These are phyloP conservation scores for Silybum marianum DNA, from an alignment of 129 eudicot genomes.

Conservation along the genomic window DNA sequence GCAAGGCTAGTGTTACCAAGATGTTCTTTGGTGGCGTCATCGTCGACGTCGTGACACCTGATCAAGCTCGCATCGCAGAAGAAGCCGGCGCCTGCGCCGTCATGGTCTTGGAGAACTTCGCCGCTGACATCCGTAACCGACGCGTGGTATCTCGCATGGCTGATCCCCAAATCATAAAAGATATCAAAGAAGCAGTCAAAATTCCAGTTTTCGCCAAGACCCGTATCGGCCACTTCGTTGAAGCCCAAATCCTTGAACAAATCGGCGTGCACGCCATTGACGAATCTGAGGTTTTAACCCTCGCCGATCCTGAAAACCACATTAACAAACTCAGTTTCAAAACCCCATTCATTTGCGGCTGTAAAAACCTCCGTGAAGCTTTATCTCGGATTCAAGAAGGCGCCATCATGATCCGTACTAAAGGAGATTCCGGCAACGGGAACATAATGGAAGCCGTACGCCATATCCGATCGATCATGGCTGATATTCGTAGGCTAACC, in stretches of 20 bases:
- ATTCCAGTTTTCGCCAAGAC: constrained; percentile 76
- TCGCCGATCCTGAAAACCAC: constrained; percentile 51
- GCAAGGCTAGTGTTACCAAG: constrained; percentile 65
- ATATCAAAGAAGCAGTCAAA: constrained; percentile 62
- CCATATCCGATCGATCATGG: constrained; percentile 54
- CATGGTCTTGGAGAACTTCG: constrained; percentile 67
- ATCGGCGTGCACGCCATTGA: constrained; percentile 61
- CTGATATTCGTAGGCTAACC: constrained; percentile 47
- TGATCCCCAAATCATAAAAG: constrained; percentile 68
- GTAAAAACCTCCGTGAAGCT: constrained; percentile 62
- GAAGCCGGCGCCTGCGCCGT: constrained; percentile 81
- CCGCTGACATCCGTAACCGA: constrained; percentile 68
- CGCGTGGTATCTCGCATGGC: constrained; percentile 66
- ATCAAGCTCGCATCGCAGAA: constrained; percentile 66
- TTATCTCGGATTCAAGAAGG: constrained; percentile 56
- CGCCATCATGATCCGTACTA: constrained; percentile 67
- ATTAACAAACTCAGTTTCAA: constrained; percentile 59
- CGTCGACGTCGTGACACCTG: constrained; percentile 68
- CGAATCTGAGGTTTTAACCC: constrained; percentile 55
- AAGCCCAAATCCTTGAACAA: constrained; percentile 66
- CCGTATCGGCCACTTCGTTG: constrained; percentile 67
- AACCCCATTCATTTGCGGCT: constrained; percentile 67
- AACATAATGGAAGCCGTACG: constrained; percentile 55
- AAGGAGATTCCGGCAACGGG: constrained; percentile 67
- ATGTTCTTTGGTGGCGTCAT: constrained; percentile 73